phyloP scores from a whole-genome alignment of 2,329 filamentous ascomycete species.

The Dryadomyces sulphureus region DNA sequence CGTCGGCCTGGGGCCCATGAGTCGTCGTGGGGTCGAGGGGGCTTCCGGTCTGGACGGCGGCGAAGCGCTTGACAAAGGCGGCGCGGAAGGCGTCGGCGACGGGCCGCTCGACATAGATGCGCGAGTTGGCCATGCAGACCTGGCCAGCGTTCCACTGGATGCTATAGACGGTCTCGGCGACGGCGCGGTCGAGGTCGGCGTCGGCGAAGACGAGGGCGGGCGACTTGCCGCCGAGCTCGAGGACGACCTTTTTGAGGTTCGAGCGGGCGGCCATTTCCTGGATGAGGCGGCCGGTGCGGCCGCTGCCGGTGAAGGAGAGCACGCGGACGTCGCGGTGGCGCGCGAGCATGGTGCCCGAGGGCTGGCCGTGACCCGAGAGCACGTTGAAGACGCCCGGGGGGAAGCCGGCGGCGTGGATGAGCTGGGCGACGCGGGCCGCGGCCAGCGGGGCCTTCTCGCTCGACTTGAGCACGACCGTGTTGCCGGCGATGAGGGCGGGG shows the following conservation, averaged over 20 bases:
- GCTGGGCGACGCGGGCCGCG: constrained; percentile 39
- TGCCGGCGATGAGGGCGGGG: constrained; percentile 42
- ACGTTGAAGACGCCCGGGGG: constrained; percentile 56
- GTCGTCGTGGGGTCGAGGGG: constrained; percentile 17
- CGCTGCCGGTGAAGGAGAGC: constrained; percentile 48
- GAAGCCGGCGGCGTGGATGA: constrained; percentile 54
- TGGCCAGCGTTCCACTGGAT: constrained; percentile 32
- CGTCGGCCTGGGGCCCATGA: constrained; percentile 30
- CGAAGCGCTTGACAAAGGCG: constrained; percentile 30
- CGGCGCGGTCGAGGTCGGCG: constrained; percentile 41
- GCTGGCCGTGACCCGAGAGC: constrained; percentile 43
- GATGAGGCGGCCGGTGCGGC: constrained; percentile 41
- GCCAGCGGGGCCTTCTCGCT: constrained; percentile 43
- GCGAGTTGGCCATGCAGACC: constrained; percentile 32
- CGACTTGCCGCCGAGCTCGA: constrained; percentile 45
- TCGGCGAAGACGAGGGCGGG: constrained; percentile 45
- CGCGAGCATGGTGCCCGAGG: constrained; percentile 11
- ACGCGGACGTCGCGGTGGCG: constrained; percentile 32
- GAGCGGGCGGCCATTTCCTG: constrained; percentile 44
- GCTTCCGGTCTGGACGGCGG: constrained; percentile 21
- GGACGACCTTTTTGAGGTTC: constrained; percentile 46
- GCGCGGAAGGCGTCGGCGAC: constrained; percentile 14
- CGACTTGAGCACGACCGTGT: constrained; percentile 40
- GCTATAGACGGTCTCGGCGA: constrained; percentile 25
- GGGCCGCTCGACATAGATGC: constrained; percentile 27